phyloP scores from a whole-genome alignment of 140 eudicot species.

The Flaveria floridana region DNA sequence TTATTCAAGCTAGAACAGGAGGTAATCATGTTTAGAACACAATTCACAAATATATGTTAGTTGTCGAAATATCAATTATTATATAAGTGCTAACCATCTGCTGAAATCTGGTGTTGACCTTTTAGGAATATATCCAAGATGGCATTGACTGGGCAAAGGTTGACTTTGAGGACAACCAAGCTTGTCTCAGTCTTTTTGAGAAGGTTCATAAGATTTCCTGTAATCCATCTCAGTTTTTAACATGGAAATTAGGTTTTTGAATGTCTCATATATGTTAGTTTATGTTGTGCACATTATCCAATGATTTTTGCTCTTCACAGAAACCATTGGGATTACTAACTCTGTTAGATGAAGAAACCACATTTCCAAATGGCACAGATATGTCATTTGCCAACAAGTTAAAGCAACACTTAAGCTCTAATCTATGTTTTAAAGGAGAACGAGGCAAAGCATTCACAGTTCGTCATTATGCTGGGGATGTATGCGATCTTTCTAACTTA shows the following conservation, averaged over 20 bases:
- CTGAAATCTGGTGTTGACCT: background rate
- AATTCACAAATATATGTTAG: background rate
- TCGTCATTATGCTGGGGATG: constrained; percentile 86
- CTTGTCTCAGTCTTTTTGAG: constrained; percentile 81
- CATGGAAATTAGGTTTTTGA: background rate
- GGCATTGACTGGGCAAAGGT: constrained; percentile 91
- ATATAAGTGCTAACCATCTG: constrained; percentile 11
- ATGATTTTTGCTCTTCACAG: constrained; percentile 37
- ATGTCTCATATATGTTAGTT: background rate
- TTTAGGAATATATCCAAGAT: constrained; percentile 84
- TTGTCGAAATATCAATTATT: background rate
- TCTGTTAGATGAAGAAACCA: constrained; percentile 79
- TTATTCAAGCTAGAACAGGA: constrained; percentile 86
- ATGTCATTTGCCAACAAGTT: constrained; percentile 73
- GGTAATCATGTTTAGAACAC: constrained; percentile 38
- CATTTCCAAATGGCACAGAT: constrained; percentile 73
- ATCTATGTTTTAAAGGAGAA: constrained; percentile 70
- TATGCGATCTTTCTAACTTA: constrained; percentile 24
- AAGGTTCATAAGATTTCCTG: constrained; percentile 43
- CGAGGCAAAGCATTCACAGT: constrained; percentile 64
- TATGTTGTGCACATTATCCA: constrained; percentile 11
- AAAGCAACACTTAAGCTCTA: constrained; percentile 57
- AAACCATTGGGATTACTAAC: constrained; percentile 80
- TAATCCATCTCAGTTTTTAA: background rate
- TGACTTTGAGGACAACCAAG: constrained; percentile 90